Base-by-base conservation (phyloP, 441 rosid species). In the Hura crepitans region DNA sequence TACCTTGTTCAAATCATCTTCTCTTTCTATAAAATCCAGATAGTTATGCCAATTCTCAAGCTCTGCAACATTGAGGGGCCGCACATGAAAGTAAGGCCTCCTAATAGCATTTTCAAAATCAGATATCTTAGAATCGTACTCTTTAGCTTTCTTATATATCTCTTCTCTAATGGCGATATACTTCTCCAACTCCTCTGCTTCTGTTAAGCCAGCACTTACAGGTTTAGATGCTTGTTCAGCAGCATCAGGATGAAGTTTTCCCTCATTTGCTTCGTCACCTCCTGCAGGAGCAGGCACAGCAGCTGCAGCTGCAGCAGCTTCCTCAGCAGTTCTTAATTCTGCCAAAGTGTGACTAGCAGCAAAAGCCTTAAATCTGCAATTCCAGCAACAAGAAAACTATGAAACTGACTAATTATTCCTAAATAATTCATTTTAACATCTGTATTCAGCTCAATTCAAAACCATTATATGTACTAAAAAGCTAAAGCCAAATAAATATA, bases 11-110 rank as follows among this genome's bases (percentile, higher is more conserved):
- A 92, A 79, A 80, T 96, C 98, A 69, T 82, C 93, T 72, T 87
- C 95, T 67, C 76, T 82, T 85, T 93, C 99, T 22, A 84, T 84
- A 72, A 89, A 89, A 72, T 89, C 89, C 81, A 93, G 82, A 78
- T 89, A 96, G 73, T 81, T 88, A 76, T 96, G 98, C 97, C 99
- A 95, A 67, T 95, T 79, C 73, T 92, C 98, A 72, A 95, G 97
- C 85, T 95, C 99, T 31, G 87, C 81, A 18, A 83, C 77, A 85
- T 85, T 89, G 69, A 95, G 91, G 73, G 98, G 98, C 76, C 89
- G 87, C 77, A 91, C 93, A 72, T 95, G 99, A 77, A 92, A 95
- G 84, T 92, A 95, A 50, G 98, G 99, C 79, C 99, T 87, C 74
- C 89, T 89, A 73, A 95, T 88, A 84, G 97, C 91, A 80, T 85